Evolutionary conservation across 176 grass and related monocot genomes (phyloP), one percentile per base, ranked within the genome.

Genomic region (Luzula sylvatica): DNA sequence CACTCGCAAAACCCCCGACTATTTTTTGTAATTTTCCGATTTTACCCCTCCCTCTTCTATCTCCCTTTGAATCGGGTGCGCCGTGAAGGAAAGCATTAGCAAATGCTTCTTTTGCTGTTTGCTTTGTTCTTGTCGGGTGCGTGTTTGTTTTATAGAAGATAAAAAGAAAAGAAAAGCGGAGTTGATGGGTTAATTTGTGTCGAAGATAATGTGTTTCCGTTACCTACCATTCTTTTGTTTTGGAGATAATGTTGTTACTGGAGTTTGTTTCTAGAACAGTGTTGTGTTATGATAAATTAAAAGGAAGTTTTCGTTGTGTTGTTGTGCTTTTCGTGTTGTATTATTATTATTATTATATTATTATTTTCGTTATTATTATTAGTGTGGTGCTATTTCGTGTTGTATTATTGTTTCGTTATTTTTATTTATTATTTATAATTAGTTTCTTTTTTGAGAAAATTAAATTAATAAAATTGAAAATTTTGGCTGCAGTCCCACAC

Each of bases 1-100:
- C 15, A 88, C 88, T 22, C 88, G 83, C 69, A 95, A 95, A 49
- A 95, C 88, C 24, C 88, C 88, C 3, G 88, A 95, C 72, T 95
- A 88, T 72, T 88, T 95, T 78, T 81, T 88, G 76, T 95, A 88
- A 87, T 78, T 80, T 57, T 50, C 59, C 49, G 38, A 56, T 70
- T 23, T 71, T 68, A 71, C 77, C 73, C 65, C 52, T 20, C 58
- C 4, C 15, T 74, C 72, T 65, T 68, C n/a, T n/a, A n/a, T n/a
- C n/a, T n/a, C n/a, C n/a, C n/a, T n/a, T n/a, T n/a, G n/a, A n/a
- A n/a, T n/a, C n/a, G n/a, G n/a, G n/a, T n/a, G n/a, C n/a, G n/a
- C n/a, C n/a, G n/a, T n/a, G n/a, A n/a, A n/a, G n/a, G n/a, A n/a
- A n/a, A n/a, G n/a, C n/a, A n/a, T n/a, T 74, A 71, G 70, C 80